Evolutionary conservation across 768 basidiomycete genomes (phyloP), one percentile per base, ranked within the genome.

Genomic region (Lentinula aciculospora): DNA sequence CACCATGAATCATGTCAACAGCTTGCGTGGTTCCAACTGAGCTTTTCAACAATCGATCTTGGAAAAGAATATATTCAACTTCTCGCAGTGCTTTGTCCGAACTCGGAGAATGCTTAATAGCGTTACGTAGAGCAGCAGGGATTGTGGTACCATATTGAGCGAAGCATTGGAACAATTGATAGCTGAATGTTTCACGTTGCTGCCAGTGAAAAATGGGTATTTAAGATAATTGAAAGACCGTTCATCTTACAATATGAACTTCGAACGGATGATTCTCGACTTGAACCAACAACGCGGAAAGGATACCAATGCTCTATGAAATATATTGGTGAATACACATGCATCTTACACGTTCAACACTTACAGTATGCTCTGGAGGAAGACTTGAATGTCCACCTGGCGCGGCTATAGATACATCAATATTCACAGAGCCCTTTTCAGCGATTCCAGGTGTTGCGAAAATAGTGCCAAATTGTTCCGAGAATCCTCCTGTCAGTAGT

Each of bases 321-420:
- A 37, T 25, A 45, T 5, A n/a, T 25, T 45, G 15, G 27, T 2
- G 5, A 15, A 29, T 36, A 12, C n/a, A 31, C 21, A n/a, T 7
- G 29, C 2, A 2, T 44, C 19, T 8, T 27, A 5, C 31, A 58
- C 21, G 2, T 61, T 76, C 62, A 66, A 83, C 88, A 2, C 40
- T 44, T 23, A 23, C 55, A 29, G 93, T 96, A 62, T 97, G 92
- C 2, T 71, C 64, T 15, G 89, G 91, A 15, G 94, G 94, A 13
- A 93, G 72, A 63, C 87, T 89, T 0, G 92, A 94, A 69, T 95
- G 94, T 0, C 94, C 94, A 4, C 94, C 93, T 0, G 84, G 76
- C 0, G 86, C 74, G 13, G 78, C 71, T 7, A 94, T 83, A 57
- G 84, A 79, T n/a, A 93, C 74, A 36, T 69, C 73, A 17, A 85